phyloP scores from a whole-genome alignment of 768 basidiomycete species.

The Mycena epipterygia region DNA sequence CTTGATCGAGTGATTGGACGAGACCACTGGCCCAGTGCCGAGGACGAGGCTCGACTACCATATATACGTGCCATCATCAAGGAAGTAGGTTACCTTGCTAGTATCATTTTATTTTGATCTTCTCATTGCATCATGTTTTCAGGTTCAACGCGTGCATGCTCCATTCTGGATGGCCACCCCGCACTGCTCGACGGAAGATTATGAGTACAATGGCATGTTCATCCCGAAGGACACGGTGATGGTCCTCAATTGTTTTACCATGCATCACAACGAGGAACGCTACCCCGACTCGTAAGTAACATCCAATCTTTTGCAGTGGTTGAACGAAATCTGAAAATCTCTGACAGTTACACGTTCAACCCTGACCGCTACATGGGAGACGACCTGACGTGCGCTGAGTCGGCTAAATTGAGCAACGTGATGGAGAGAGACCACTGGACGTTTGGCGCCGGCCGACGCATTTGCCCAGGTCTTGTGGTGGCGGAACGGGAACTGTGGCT shows the following conservation, averaged over 20 bases:
- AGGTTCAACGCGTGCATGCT: conserved; percentile 19
- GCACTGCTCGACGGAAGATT: conserved; percentile 41
- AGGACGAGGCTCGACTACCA: conserved; percentile 40
- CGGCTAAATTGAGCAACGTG: conserved; percentile 45
- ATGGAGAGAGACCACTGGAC: conserved; percentile 53
- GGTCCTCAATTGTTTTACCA: conserved; percentile 32
- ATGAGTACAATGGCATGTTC: conserved; percentile 45
- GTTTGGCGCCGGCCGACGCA: conserved; percentile 51
- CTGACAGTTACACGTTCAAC: conserved; percentile 42
- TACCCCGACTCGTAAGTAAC: conserved; percentile 43
- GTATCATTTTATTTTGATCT: not conserved
- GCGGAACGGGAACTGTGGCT: conserved; percentile 52
- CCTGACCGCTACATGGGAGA: conserved; percentile 54
- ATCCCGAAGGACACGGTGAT: conserved; percentile 44
- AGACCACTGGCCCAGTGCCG: conserved; percentile 38
- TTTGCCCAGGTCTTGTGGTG: conserved; percentile 50
- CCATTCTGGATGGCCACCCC: conserved; percentile 28
- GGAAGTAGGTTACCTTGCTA: conserved; percentile 32
- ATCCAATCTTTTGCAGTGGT: too few species aligned
- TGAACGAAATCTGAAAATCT: not conserved
- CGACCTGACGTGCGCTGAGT: conserved; percentile 44
- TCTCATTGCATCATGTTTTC: not conserved
- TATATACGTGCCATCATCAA: conserved; percentile 44
- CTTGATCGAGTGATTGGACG: conserved; percentile 39
- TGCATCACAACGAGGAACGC: conserved; percentile 39